Evolutionary conservation across 768 basidiomycete species (phyloP).

Genomic region (Panaeolus cyanescens): DNA sequence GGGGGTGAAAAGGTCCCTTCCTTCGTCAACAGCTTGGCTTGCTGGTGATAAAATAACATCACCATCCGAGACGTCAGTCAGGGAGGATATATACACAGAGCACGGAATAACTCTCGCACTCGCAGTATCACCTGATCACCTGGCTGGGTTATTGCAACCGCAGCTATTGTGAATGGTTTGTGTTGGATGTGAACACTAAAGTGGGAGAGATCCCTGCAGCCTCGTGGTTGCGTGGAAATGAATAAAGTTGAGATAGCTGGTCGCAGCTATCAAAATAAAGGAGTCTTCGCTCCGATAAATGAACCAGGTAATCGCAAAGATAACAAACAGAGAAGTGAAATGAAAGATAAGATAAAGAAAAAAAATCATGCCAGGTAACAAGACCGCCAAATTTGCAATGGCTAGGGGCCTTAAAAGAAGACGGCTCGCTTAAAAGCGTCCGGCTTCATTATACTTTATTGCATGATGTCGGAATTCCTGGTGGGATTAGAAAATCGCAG

Average conservation of each 20-base stretch:
- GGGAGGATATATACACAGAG: not conserved
- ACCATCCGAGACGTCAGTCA: not conserved
- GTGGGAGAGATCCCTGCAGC: not conserved
- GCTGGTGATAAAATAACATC: not conserved
- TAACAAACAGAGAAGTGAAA: not conserved
- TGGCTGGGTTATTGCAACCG: not conserved
- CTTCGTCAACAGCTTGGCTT: not conserved
- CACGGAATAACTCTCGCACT: not conserved
- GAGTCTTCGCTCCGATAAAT: not conserved
- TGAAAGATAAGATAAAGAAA: not conserved
- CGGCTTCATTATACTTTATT: not conserved
- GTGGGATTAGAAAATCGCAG: not conserved
- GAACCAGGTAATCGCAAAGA: not conserved
- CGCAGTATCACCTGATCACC: not conserved
- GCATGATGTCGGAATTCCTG: not conserved
- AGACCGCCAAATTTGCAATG: not conserved
- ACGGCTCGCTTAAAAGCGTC: not conserved
- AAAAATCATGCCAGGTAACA: too few relatives aligned
- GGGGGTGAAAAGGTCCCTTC: not conserved
- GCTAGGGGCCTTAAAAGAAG: not conserved
- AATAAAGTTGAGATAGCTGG: not conserved
- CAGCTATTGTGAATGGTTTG: not conserved
- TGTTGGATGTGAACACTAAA: not conserved
- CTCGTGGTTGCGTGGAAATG: not conserved
- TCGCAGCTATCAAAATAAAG: not conserved